These are phyloP conservation scores for Ceratorhiza oryzae-sativae DNA, from an alignment of 1,284 basidiomycete genomes.

Conservation along the genomic window DNA sequence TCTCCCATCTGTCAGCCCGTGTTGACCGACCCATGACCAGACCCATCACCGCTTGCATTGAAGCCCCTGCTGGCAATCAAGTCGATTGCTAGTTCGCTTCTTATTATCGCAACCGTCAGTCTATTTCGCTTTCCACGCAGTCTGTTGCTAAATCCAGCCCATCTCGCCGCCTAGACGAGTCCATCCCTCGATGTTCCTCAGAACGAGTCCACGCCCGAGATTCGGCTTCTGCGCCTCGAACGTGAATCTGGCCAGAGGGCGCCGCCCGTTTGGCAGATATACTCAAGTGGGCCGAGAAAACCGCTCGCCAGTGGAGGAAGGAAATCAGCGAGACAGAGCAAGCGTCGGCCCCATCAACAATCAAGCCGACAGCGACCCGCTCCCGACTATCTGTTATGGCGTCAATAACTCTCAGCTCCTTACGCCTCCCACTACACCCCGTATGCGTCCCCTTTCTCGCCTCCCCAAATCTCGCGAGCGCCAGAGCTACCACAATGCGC, in stretches of 20 bases:
- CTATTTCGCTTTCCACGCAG: neutral
- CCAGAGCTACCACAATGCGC: constrained; percentile 28
- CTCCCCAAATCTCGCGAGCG: constrained; percentile 28
- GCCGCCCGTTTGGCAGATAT: constrained; percentile 29
- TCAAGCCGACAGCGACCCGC: neutral
- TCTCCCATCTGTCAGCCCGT: neutral
- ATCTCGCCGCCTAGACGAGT: constrained; percentile 2
- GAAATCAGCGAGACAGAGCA: constrained; percentile 18
- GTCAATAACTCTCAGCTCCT: constrained; percentile 27
- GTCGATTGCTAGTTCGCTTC: constrained; percentile 21
- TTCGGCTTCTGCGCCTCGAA: constrained; percentile 22
- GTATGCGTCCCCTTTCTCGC: constrained; percentile 26
- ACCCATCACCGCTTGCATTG: constrained; percentile 31
- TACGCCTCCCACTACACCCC: constrained; percentile 18
- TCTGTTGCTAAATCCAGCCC: neutral
- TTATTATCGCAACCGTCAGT: constrained; percentile 29
- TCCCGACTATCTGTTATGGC: constrained; percentile 13
- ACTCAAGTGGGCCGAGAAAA: constrained; percentile 31
- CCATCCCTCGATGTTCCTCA: constrained; percentile 22
- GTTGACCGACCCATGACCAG: constrained; percentile 16
- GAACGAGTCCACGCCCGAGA: constrained; percentile 33
- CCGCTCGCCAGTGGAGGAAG: constrained; percentile 27
- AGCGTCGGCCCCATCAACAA: neutral
- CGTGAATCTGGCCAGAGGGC: constrained; percentile 5
- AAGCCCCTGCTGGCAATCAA: constrained; percentile 26